These are phyloP conservation scores for Fusarium bactridioides DNA, from an alignment of 2,329 filamentous ascomycete genomes.

Conservation along the genomic window DNA sequence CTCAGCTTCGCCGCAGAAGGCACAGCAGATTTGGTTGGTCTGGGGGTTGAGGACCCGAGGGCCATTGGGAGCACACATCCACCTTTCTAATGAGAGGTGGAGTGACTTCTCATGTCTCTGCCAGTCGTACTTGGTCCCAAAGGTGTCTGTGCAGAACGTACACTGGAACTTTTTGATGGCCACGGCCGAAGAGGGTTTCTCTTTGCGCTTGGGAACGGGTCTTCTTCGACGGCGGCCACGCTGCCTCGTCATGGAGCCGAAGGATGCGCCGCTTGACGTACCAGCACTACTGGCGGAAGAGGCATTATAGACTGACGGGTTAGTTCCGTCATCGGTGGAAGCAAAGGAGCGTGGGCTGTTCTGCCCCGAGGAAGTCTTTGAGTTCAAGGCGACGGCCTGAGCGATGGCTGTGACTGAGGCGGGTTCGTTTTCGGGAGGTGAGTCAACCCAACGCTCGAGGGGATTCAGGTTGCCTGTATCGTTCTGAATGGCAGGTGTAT, in stretches of 20 bases:
- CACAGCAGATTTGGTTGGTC: neutral
- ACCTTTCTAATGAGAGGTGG: neutral
- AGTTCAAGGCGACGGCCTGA: fast-evolving
- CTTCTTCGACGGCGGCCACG: neutral
- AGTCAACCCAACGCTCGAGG: neutral
- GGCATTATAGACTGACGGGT: neutral
- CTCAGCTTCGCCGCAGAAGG: neutral
- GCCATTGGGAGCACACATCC: fast-evolving
- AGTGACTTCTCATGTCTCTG: neutral
- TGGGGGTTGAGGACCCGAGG: fast-evolving
- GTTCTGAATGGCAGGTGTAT: neutral
- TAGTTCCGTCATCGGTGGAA: neutral
- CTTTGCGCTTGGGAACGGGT: neutral
- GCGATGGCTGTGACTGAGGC: neutral
- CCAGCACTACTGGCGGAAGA: neutral
- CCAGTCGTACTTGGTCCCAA: neutral
- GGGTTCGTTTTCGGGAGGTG: neutral
- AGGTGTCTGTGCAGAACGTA: neutral
- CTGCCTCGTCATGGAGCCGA: neutral
- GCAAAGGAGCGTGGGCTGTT: neutral
- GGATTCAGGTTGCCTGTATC: neutral
- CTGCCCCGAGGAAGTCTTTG: fast-evolving
- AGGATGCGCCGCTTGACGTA: fast-evolving
- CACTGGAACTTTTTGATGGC: neutral
- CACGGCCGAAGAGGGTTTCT: neutral